phyloP scores from a whole-genome alignment of 108 stramenopile species.

The Mediolabrus comicus region DNA sequence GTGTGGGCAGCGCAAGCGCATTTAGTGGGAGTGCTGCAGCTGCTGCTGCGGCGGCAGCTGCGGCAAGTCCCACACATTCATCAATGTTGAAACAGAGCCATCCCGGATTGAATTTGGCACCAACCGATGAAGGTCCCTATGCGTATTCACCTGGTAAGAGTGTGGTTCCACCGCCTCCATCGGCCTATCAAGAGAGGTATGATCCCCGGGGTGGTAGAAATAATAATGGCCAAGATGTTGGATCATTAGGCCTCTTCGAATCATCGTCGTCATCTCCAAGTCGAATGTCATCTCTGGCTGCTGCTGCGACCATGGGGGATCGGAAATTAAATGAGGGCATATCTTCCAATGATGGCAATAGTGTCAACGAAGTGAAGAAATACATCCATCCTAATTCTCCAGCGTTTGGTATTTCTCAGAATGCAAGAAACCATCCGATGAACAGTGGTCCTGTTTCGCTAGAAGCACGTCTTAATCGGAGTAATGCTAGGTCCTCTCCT shows the following conservation, averaged over 20 bases:
- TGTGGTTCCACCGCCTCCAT: neutral
- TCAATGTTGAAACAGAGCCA: slow-evolving; percentile 8
- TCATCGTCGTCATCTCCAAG: neutral
- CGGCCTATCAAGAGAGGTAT: neutral
- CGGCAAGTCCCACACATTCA: neutral
- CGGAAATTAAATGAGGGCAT: neutral
- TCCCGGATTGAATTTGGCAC: slow-evolving; percentile 2
- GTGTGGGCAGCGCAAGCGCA: slow-evolving; percentile 14
- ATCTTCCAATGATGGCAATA: neutral
- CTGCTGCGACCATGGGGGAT: neutral
- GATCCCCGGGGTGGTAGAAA: neutral
- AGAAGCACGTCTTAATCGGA: neutral
- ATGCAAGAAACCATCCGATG: neutral
- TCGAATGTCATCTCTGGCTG: neutral
- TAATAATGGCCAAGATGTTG: neutral
- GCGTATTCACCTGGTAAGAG: neutral
- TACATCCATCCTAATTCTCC: neutral
- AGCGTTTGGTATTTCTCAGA: neutral
- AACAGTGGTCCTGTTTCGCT: neutral
- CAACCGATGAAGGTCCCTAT: slow-evolving; percentile 4
- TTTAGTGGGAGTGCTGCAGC: slow-evolving; percentile 4
- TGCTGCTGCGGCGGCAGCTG: neutral
- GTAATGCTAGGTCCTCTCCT: neutral
- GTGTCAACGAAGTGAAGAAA: neutral
- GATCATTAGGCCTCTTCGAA: neutral